These are phyloP conservation scores for Pisolithus albus DNA, from an alignment of 768 basidiomycete species.

Conservation along the genomic window DNA sequence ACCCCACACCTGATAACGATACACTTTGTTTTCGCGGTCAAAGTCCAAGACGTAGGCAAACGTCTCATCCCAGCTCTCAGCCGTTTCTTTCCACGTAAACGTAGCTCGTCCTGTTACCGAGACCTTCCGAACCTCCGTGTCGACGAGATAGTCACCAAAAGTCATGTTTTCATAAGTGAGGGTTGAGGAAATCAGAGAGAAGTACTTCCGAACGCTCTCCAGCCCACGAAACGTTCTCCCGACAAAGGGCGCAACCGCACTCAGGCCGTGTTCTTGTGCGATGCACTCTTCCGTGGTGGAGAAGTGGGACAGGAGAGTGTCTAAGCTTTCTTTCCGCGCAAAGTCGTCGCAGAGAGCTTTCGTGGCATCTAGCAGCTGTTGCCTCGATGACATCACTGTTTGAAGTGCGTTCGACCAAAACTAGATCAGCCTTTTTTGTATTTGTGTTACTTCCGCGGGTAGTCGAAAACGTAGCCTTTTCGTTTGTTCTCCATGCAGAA, in stretches of 20 bases:
- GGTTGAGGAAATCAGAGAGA: constrained; percentile 38
- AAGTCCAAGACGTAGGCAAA: constrained; percentile 58
- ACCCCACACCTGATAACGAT: constrained; percentile 60
- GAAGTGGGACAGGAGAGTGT: constrained; percentile 45
- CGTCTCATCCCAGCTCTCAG: constrained; percentile 53
- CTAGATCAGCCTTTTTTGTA: not conserved
- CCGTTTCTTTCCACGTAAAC: constrained; percentile 51
- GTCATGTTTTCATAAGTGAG: constrained; percentile 45
- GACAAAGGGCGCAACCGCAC: constrained; percentile 52
- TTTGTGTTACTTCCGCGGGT: not conserved
- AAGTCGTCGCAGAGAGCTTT: constrained; percentile 48
- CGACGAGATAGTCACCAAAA: constrained; percentile 53
- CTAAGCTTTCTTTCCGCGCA: constrained; percentile 34
- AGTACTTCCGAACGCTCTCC: constrained; percentile 42
- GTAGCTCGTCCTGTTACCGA: constrained; percentile 45
- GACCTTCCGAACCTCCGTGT: constrained; percentile 43
- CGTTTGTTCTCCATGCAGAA: constrained; percentile 2
- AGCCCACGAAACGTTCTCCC: constrained; percentile 43
- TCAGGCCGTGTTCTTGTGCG: constrained; percentile 51
- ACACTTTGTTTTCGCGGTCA: constrained; percentile 49
- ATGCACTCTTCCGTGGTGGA: constrained; percentile 37
- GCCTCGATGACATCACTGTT: constrained; percentile 23
- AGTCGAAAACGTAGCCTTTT: not conserved
- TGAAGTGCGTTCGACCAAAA: not conserved
- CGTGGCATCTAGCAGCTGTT: constrained; percentile 38